Evolutionary conservation across 78 protist genomes (phyloP).

Genomic region (Protostelium mycophagum): DNA sequence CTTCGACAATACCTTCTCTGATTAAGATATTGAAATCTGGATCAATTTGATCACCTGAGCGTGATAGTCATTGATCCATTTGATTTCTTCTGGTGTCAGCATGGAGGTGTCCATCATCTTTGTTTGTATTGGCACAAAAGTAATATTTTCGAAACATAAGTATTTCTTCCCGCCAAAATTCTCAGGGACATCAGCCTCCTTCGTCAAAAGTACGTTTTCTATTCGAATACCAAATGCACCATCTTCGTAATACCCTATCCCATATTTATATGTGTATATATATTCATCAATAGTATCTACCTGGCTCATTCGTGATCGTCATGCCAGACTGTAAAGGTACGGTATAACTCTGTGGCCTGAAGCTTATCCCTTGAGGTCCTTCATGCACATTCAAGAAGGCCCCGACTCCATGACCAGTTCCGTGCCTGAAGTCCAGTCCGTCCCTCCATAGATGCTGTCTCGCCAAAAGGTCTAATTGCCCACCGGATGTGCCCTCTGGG

Average conservation of each 20-base stretch:
- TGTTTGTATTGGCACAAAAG: constrained; percentile 62
- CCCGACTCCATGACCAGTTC: constrained; percentile 98
- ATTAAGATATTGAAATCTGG: no score
- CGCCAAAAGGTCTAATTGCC: constrained; percentile 68
- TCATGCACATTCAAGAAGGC: constrained; percentile 91
- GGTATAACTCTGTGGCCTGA: constrained; percentile 10
- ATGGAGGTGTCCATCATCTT: constrained; percentile 56
- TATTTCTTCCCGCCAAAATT: constrained; percentile 24
- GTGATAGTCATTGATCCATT: constrained; percentile 74
- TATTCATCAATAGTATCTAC: no score
- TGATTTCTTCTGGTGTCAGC: constrained; percentile 42
- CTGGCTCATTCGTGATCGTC: constrained; percentile 83
- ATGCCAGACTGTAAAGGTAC: constrained; percentile 39
- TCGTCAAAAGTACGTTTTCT: constrained; percentile 72
- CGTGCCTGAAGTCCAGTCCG: constrained; percentile 89
- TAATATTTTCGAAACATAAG: constrained; percentile 64
- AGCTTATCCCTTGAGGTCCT: constrained; percentile 66
- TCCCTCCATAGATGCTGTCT: constrained; percentile 67
- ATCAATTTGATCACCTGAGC: no score
- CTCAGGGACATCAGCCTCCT: background rate
- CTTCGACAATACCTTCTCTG: constrained; percentile 14
- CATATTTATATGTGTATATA: no score
- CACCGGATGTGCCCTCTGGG: constrained; percentile 69
- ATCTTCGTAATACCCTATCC: constrained; percentile 83
- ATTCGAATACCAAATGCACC: constrained; percentile 91